Evolutionary conservation across 2,329 filamentous ascomycete species (phyloP), one percentile per base, ranked within the genome.

Genomic region (Paraphaeosphaeria sporulosa): DNA sequence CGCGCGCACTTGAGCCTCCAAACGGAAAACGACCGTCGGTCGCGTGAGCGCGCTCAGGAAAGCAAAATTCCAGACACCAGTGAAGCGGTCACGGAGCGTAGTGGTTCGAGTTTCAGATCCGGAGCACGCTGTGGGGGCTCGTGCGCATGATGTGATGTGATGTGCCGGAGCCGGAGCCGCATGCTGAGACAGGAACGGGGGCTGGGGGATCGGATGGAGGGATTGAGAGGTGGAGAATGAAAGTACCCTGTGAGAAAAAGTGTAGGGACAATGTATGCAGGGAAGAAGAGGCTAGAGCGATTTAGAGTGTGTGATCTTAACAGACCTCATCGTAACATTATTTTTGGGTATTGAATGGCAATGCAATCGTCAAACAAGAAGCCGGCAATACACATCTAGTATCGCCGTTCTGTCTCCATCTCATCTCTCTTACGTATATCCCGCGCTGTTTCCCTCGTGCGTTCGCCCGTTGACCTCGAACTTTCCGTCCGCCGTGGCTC

Each of bases 81-180:
- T 71, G 68, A 64, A 59, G 61, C 61, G 23, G 60, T 59, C 55
- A 48, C 55, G 61, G 44, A 46, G 12, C 25, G 19, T 42, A 17
- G 68, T 72, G 72, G 71, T 63, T 70, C 72, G 72, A 72, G 64
- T 69, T 65, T 67, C 65, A 64, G 36, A 47, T 58, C 4, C 23
- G 30, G 21, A 8, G 25, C 25, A 27, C 25, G 3, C 25, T 4
- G 8, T 2, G 15, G 52, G 13, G 49, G 27, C 54, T 8, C 48
- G 60, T 61, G 56, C 61, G 51, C 27, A 36, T 32, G 51, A 48
- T 36, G 27, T 21, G 52, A 44, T 56, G 50, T 19, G 30, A 50
- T 36, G 13, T 27, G 25, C 25, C 25, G 23, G 19, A 40, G 25
- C 25, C 25, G 23, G 19, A 40, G 10, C 30, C 55, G 57, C 44